A percentile compares a stretch with the other conserved stretches of the same genome.
Evolutionary conservation across 352 stramenopile genomes (phyloP).

Genomic region (Halophytophthora batemanensis): DNA sequence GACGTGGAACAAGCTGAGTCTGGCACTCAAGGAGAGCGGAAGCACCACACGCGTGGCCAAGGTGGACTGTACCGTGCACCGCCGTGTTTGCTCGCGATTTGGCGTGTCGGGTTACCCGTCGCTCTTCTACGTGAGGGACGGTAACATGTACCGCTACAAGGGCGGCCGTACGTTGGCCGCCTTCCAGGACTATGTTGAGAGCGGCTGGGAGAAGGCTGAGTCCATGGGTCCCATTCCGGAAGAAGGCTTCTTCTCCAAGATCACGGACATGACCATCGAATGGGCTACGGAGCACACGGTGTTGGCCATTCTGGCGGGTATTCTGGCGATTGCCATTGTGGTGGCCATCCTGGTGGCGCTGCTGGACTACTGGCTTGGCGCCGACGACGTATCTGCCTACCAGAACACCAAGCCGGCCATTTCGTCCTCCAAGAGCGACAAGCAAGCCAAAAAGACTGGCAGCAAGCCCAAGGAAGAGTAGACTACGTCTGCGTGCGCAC

Average conservation of each 20-base stretch:
- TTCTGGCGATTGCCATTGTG: conserved; percentile 57
- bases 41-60: conserved; percentile 62
- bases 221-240: conserved; percentile 54
- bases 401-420: conserved; percentile 34
- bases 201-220: conserved; percentile 51
- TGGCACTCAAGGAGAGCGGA: conserved; percentile 54
- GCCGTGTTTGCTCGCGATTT: conserved; percentile 81
- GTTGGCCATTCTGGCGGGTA: conserved; percentile 51
- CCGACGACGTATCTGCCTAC: conserved; percentile 60
- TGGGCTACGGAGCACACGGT: conserved; percentile 72
- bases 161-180: conserved; percentile 61
- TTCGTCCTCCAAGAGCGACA: conserved; percentile 31
- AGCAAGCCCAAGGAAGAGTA: conserved; percentile 53
- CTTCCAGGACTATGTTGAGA: conserved; percentile 64
- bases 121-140: conserved; percentile 73
- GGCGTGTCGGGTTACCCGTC: conserved; percentile 76
- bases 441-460: conserved; percentile 13
- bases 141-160: conserved; percentile 79
- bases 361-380: conserved; percentile 69
- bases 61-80: conserved; percentile 77
- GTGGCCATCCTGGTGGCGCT: conserved; percentile 69
- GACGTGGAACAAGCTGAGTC: conserved; percentile 78
- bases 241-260: conserved; percentile 56
- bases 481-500: conserved; percentile 8
- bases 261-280: conserved; percentile 61